These are phyloP conservation scores for Coemansia sp. DNA, from an alignment of 192 early-diverging fungal species.

Conservation along the genomic window DNA sequence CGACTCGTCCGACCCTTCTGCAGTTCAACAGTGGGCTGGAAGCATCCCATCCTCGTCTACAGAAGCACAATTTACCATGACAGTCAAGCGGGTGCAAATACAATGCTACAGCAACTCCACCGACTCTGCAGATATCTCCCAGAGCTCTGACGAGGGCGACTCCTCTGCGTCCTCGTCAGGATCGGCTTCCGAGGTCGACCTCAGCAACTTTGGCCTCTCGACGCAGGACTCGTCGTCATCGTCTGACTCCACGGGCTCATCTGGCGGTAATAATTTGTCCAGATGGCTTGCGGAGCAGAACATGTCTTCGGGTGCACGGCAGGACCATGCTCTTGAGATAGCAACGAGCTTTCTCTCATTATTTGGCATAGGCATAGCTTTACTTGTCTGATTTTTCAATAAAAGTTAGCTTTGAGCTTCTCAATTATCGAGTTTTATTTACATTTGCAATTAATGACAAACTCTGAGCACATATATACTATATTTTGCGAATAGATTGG, in stretches of 20 bases:
- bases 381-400: slow-evolving; percentile 5
- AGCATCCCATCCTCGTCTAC: slow-evolving; percentile 47
- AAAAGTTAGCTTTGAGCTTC: too few relatives aligned
- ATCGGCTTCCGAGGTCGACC: slow-evolving; percentile 12
- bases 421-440: too few relatives aligned
- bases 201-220: slow-evolving; percentile 43
- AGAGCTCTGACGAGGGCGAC: not conserved
- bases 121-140: not conserved
- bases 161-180: slow-evolving; percentile 4
- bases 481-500: too few relatives aligned
- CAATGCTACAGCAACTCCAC: slow-evolving; percentile 53
- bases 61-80: slow-evolving; percentile 48
- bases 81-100: slow-evolving; percentile 52
- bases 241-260: not conserved
- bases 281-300: slow-evolving; percentile 40
- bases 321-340: not conserved
- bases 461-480: too few relatives aligned
- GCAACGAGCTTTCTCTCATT: slow-evolving; percentile 1
- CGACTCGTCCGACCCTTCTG: slow-evolving; percentile 27
- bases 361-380: slow-evolving; percentile 11
- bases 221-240: slow-evolving; percentile 3
- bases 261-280: slow-evolving; percentile 23
- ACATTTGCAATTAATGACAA: too few relatives aligned
- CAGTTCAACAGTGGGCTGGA: slow-evolving; percentile 56
- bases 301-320: slow-evolving; percentile 11